Conservation (phyloP, 2,329 filamentous ascomycete genomes). For the Rhytidhysteron rufulum region DNA sequence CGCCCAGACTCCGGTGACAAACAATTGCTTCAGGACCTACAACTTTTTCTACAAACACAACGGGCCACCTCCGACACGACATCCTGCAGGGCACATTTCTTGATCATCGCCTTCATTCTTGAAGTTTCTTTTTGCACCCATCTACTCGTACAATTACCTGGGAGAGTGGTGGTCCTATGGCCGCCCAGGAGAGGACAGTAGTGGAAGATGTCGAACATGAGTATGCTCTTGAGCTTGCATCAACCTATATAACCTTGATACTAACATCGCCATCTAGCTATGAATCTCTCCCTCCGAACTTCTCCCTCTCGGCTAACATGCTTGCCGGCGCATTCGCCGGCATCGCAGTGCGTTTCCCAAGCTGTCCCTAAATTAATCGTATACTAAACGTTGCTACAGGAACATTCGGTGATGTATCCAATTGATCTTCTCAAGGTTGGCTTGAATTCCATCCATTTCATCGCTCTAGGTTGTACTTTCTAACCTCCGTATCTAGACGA, state of each 20-base stretch:
- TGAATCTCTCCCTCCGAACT: constrained; percentile 90
- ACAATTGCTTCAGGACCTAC: too few relatives aligned
- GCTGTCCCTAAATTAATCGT: constrained; percentile 10
- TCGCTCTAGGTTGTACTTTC: background rate
- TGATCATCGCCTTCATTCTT: background rate
- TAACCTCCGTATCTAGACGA: constrained; percentile 59
- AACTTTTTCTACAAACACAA: constrained; percentile 1
- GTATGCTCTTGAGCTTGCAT: constrained; percentile 22
- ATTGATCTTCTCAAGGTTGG: constrained; percentile 94
- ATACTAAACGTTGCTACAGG: constrained; percentile 52
- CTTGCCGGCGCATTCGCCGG: constrained; percentile 92
- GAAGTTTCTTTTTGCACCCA: constrained; percentile 13
- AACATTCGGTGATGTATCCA: constrained; percentile 98
- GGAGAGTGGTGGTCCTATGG: constrained; percentile 36
- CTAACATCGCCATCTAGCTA: constrained; percentile 55
- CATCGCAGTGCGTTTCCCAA: constrained; percentile 68
- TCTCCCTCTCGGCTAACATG: constrained; percentile 93
- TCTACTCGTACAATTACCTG: constrained; percentile 33
- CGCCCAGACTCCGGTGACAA: too few relatives aligned
- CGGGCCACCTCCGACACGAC: constrained; percentile 6
- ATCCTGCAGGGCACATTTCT: too few relatives aligned
- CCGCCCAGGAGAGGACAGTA: constrained; percentile 36
- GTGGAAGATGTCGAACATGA: constrained; percentile 40
- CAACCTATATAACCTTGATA: constrained; percentile 6
- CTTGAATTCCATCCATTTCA: constrained; percentile 5